Base-by-base conservation (phyloP, 371 early-diverging fungal species). In the Syncephalis fuscata region DNA sequence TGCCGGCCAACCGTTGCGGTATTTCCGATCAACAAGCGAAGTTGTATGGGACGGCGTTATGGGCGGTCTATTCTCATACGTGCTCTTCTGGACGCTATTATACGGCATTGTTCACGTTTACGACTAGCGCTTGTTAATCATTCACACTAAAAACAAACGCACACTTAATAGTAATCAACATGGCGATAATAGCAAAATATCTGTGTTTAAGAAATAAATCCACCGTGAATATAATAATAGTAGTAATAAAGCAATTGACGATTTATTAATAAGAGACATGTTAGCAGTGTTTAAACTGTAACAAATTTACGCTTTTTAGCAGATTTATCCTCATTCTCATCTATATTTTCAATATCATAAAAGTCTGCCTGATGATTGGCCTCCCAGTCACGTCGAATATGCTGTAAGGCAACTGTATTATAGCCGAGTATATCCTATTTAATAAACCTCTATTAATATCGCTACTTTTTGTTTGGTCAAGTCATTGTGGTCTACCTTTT, bases 11-110 rank as follows among this genome's bases (percentile, higher is more conserved):
- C 63, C 67, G 4, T 47, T 45, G 1, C 54, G 55, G 36, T 74
- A 69, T 51, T 79, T 84, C 59, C 64, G 73, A 3, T 48, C 61
- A 17, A 60, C 67, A 25, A 58, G 61, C 41, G 74, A 70, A 52
- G 53, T 81, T 17, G 71, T 72, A 45, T 65, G 73, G 1, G 71
- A 78, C 44, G 85, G 83, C 5, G 73, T 83, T 15, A 43, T 74
- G 15, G 77, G 74, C n/a, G 76, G 77, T n/a, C 58, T 84, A 32
- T 65, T 85, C 55, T 75, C 77, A 27, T 85, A 75, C 58, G 70
- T 81, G 44, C 60, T 88, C 49, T 88, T 88, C 58, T 85, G 85
- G 73, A 88, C 89, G n/a, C 60, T 88, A 46, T 63, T 80, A 20
- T 82, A 79, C 46, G 85, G 86, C 40, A 66, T 85, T 52, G 82